Percentiles rank a stretch among this genome's conserved stretches.
These are phyloP conservation scores for Monoraphidium neglectum DNA, from an alignment of 139 green algal genomes.

Conservation along the genomic window DNA sequence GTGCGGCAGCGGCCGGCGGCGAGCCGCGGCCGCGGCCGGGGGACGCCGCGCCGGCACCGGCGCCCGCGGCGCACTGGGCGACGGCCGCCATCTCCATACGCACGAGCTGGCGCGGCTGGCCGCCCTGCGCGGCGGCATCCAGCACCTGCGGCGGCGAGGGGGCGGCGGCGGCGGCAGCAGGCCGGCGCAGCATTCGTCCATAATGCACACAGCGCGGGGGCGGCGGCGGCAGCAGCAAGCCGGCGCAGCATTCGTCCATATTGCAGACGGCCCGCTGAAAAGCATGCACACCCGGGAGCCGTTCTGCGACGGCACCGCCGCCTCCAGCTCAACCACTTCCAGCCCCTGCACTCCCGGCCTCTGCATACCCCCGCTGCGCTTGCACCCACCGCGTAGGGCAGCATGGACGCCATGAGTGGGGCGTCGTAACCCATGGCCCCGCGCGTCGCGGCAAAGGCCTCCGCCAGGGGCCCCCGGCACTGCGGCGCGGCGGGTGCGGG, in stretches of 20 bases:
- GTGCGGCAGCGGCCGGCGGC: neutral
- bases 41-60: neutral
- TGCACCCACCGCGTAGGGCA: slow-evolving; percentile 67
- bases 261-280: no score
- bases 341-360: no score
- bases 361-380: no score
- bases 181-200: no score
- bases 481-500: neutral
- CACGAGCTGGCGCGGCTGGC: slow-evolving; percentile 13
- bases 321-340: no score
- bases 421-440: slow-evolving; percentile 74
- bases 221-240: no score
- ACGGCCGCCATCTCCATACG: slow-evolving; percentile 37
- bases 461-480: slow-evolving; percentile 29
- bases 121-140: slow-evolving; percentile 17
- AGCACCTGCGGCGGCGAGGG: neutral
- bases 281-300: no score
- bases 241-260: no score
- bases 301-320: no score
- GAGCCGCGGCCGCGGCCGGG: slow-evolving; percentile 9
- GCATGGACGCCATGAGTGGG: slow-evolving; percentile 78
- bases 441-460: slow-evolving; percentile 64
- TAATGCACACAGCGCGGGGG: no score
- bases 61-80: slow-evolving; percentile 18
- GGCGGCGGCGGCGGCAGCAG: no score